Percentiles rank a stretch among this genome's conserved stretches.
phyloP scores from a whole-genome alignment of 192 early-diverging fungal species.

The Piromyces finnis region DNA sequence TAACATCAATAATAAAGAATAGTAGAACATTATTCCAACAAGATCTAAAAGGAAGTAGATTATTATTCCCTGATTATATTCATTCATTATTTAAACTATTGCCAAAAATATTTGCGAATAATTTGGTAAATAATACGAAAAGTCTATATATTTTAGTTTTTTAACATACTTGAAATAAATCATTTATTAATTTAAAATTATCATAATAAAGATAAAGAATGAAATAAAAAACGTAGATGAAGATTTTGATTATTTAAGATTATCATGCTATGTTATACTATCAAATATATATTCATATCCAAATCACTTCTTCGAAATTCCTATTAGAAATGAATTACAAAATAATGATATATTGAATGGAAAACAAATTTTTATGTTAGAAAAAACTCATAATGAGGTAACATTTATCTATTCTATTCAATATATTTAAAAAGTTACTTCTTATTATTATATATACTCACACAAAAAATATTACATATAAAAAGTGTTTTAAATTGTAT shows the following conservation, averaged over 20 bases:
- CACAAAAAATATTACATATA: too few relatives aligned
- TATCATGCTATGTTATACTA: not conserved
- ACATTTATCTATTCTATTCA: too few relatives aligned
- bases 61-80: slow-evolving; percentile 57
- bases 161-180: too few relatives aligned
- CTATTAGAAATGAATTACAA: not conserved
- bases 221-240: not conserved
- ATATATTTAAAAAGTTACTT: too few relatives aligned
- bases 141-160: too few relatives aligned
- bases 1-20: slow-evolving; percentile 53
- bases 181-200: too few relatives aligned
- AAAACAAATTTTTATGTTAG: not conserved
- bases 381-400: not conserved
- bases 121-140: not conserved
- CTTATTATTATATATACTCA: too few relatives aligned
- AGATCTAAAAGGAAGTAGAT: slow-evolving; percentile 49
- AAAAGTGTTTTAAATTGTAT: not conserved
- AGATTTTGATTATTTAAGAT: not conserved
- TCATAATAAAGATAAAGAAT: not conserved
- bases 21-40: slow-evolving; percentile 36
- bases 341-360: not conserved
- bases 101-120: not conserved
- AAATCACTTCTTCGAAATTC: not conserved
- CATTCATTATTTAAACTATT: not conserved
- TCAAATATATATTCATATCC: not conserved